Evolutionary conservation across 1,284 basidiomycete species (phyloP), one percentile per base, ranked within the genome.

Genomic region (Vanrija pseudolonga): DNA sequence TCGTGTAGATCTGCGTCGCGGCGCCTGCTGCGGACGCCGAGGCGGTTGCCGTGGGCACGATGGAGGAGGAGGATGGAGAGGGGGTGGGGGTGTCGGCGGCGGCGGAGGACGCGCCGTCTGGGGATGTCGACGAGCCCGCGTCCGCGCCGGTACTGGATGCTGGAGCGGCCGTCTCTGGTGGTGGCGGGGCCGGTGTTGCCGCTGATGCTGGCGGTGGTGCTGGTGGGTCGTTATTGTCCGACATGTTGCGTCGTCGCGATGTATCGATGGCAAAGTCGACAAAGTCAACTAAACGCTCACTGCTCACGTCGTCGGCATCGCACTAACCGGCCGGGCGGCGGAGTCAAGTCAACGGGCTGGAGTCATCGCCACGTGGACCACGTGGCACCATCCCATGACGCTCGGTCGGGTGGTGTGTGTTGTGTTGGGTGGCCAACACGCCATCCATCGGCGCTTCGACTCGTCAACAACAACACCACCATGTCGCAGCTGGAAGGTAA

Each of bases 131-230:
- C 26, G 14, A 11, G 24, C 32, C 9, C 42, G 41, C 4, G 24
- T 18, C 17, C 39, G 20, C 19, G 51, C 42, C 32, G 15, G 36
- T 12, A 14, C 6, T 18, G 22, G 44, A 36, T 18, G 45, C n/a
- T 47, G 32, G 36, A 1, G 4, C 61, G 3, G 4, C 67, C 28
- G n/a, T n/a, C n/a, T n/a, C n/a, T n/a, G 5, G 38, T 19, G 20
- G 32, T 19, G 38, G 59, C 39, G 32, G 65, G 32, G n/a, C 52
- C 41, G 12, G 24, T 5, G 53, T 68, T 66, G 41, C 67, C 62
- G 15, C 66, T 60, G 26, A 65, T 56, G 19, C 63, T 61, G 50
- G 67, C 18, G n/a, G 67, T 65, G 17, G 70, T 67, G 60, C 67
- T 67, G 26, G 61, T 60, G 3, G 72, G 61, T 49, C 71, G 72